phyloP scores from a whole-genome alignment of 352 stramenopile genomes.

The Elongisporangium undulatum region DNA sequence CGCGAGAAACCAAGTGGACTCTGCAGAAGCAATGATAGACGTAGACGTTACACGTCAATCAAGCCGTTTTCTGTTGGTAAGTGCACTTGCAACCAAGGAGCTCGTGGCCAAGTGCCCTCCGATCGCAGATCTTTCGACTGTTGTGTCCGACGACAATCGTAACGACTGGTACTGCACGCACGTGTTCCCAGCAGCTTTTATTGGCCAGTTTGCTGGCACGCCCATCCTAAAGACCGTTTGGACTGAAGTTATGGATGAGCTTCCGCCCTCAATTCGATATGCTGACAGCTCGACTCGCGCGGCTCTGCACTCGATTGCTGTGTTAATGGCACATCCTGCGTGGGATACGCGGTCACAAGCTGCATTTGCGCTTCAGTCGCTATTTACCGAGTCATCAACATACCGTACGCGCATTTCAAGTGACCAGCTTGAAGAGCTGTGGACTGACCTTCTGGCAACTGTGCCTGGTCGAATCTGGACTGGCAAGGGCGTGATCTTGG shows the following conservation, averaged over 20 bases:
- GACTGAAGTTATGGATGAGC: slow-evolving; percentile 54
- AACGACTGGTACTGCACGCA: slow-evolving; percentile 64
- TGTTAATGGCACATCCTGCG: slow-evolving; percentile 57
- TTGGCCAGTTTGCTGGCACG: slow-evolving; percentile 62
- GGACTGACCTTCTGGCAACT: slow-evolving; percentile 35
- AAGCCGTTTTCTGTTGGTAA: slow-evolving; percentile 67
- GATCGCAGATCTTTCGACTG: slow-evolving; percentile 24
- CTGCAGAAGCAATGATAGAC: not conserved
- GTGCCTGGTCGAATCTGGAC: slow-evolving; percentile 72
- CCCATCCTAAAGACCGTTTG: slow-evolving; percentile 42
- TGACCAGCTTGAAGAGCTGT: slow-evolving; percentile 45
- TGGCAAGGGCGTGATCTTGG: slow-evolving; percentile 69
- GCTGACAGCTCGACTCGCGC: slow-evolving; percentile 38
- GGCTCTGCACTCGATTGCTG: slow-evolving; percentile 31
- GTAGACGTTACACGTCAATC: slow-evolving; percentile 15
- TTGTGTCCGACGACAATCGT: slow-evolving; percentile 32
- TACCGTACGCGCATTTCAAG: slow-evolving; percentile 39
- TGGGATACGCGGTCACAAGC: slow-evolving; percentile 76
- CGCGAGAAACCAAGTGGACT: not conserved
- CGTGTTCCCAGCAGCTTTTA: slow-evolving; percentile 70
- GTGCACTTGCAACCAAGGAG: slow-evolving; percentile 62
- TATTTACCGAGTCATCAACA: slow-evolving; percentile 35
- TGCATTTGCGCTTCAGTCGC: slow-evolving; percentile 50
- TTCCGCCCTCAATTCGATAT: slow-evolving; percentile 63
- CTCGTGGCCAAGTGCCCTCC: slow-evolving; percentile 57